Percentiles rank a stretch among this genome's conserved stretches.
These are phyloP conservation scores for Cryptococcus hybrid DNA, from an alignment of 1,284 basidiomycete species.

Conservation along the genomic window DNA sequence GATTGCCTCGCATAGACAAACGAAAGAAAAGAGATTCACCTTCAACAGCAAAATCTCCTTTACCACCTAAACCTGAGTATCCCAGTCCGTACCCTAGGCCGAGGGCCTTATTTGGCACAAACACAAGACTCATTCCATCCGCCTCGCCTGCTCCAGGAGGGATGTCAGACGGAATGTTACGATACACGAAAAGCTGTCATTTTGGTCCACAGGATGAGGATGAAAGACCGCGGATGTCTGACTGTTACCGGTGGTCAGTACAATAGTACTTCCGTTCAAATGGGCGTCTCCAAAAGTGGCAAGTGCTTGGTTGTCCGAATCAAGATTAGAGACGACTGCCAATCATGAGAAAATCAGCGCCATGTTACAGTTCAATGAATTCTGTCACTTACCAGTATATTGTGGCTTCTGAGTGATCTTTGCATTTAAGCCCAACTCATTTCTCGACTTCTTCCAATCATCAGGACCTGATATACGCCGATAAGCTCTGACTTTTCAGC, in stretches of 20 bases:
- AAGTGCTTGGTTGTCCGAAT: slow-evolving; percentile 4
- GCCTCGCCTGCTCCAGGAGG: slow-evolving; percentile 24
- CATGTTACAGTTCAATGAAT: background rate
- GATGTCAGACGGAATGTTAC: slow-evolving; percentile 32
- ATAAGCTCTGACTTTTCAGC: slow-evolving; percentile 33
- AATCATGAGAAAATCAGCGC: background rate
- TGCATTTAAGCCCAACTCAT: slow-evolving; percentile 40
- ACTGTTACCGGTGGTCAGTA: slow-evolving; percentile 21
- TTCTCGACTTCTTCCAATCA: slow-evolving; percentile 50
- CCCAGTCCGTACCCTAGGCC: slow-evolving; percentile 41
- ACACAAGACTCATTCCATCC: slow-evolving; percentile 39
- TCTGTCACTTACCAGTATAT: slow-evolving; percentile 13
- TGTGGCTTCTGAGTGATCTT: slow-evolving; percentile 5
- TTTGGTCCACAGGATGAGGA: slow-evolving; percentile 7
- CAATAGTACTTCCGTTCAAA: slow-evolving; percentile 1
- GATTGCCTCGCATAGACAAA: background rate
- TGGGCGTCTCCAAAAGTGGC: slow-evolving; percentile 19
- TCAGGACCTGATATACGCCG: slow-evolving; percentile 49
- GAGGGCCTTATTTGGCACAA: slow-evolving; percentile 12
- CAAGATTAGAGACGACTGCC: slow-evolving; percentile 2
- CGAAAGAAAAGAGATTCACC: slow-evolving; percentile 20
- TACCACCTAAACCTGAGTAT: slow-evolving; percentile 33
- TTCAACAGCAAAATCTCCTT: slow-evolving; percentile 42
- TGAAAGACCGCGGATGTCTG: slow-evolving; percentile 31
- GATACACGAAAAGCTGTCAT: slow-evolving; percentile 10